A percentile compares a stretch with the other conserved stretches of the same genome.
phyloP scores from a whole-genome alignment of 768 basidiomycete species.

The Saitozyma podzolica region DNA sequence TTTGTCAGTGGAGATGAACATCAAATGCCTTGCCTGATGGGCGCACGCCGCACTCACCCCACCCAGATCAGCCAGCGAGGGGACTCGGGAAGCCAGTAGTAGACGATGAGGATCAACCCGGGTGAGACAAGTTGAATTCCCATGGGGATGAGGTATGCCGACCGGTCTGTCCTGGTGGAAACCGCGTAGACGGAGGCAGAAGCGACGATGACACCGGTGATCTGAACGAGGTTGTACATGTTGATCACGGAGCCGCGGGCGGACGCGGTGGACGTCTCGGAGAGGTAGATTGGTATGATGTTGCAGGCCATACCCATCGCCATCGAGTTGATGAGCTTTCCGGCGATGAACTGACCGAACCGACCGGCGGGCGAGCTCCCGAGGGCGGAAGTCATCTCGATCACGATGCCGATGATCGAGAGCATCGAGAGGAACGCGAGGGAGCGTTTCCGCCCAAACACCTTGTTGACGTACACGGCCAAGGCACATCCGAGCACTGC shows the following conservation, averaged over 20 bases:
- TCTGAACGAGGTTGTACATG: conserved; percentile 34
- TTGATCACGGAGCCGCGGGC: conserved; percentile 27
- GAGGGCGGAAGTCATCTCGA: conserved; percentile 21
- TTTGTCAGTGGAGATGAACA: background rate
- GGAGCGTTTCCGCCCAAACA: conserved; percentile 16
- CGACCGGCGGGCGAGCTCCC: conserved; percentile 10
- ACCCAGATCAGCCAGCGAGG: conserved; percentile 27
- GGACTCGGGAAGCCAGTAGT: conserved; percentile 17
- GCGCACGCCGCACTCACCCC: conserved; percentile 7
- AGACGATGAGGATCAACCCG: conserved; percentile 14
- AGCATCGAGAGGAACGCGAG: conserved; percentile 18
- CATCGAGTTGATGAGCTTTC: conserved; percentile 31
- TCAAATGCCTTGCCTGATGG: background rate
- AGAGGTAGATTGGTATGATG: conserved; percentile 27
- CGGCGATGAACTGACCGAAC: conserved; percentile 34
- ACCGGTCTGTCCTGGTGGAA: conserved; percentile 1
- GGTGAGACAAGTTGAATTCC: conserved; percentile 23
- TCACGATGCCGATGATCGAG: conserved; percentile 26
- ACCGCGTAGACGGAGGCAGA: conserved; percentile 8
- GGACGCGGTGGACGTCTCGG: conserved; percentile 15
- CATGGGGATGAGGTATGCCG: conserved; percentile 29
- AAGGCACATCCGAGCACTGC: conserved; percentile 21
- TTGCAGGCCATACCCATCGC: conserved; percentile 28
- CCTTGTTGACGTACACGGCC: conserved; percentile 19
- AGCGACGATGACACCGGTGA: conserved; percentile 36